Conservation (phyloP, 192 early-diverging fungal genomes). For the Tieghemiomyces parasiticus region DNA sequence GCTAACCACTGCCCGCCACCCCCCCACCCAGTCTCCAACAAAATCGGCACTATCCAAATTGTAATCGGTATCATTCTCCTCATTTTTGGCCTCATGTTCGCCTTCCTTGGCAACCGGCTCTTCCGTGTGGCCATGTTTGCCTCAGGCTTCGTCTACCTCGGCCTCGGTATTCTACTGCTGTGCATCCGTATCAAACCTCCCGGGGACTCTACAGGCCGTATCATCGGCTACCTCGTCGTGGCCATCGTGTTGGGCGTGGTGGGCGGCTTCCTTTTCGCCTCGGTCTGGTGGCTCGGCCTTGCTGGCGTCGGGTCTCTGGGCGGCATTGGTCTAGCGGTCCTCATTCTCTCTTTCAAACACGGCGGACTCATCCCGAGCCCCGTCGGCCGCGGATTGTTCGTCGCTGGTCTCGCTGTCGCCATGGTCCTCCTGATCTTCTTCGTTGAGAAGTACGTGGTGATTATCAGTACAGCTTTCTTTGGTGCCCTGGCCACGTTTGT, state of each 20-base stretch:
- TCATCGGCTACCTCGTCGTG: not conserved
- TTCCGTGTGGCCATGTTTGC: constrained; percentile 30
- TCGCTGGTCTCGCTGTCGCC: constrained; percentile 20
- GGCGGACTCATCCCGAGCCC: constrained; percentile 18
- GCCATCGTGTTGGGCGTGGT: constrained; percentile 2
- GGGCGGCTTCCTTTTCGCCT: constrained; percentile 15
- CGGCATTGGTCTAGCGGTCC: constrained; percentile 20
- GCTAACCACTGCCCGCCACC: not conserved
- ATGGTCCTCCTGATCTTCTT: constrained; percentile 17
- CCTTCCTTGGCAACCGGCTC: constrained; percentile 31
- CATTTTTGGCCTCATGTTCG: constrained; percentile 25
- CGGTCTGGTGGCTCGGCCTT: constrained; percentile 6
- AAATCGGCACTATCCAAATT: constrained; percentile 3
- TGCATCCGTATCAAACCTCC: not conserved
- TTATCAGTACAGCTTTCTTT: constrained; percentile 29
- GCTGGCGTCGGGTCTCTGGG: constrained; percentile 15
- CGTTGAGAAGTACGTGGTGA: constrained; percentile 20
- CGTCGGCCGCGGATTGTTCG: constrained; percentile 21
- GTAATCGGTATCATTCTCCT: constrained; percentile 28
- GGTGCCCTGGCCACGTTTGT: constrained; percentile 34
- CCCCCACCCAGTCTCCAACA: not conserved
- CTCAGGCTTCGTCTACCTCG: constrained; percentile 33
- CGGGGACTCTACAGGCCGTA: not conserved
- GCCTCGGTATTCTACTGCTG: constrained; percentile 11
- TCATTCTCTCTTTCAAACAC: constrained; percentile 21